These are phyloP conservation scores for Lachancea nothofagi DNA, from an alignment of 805 yeast species.

Conservation along the genomic window DNA sequence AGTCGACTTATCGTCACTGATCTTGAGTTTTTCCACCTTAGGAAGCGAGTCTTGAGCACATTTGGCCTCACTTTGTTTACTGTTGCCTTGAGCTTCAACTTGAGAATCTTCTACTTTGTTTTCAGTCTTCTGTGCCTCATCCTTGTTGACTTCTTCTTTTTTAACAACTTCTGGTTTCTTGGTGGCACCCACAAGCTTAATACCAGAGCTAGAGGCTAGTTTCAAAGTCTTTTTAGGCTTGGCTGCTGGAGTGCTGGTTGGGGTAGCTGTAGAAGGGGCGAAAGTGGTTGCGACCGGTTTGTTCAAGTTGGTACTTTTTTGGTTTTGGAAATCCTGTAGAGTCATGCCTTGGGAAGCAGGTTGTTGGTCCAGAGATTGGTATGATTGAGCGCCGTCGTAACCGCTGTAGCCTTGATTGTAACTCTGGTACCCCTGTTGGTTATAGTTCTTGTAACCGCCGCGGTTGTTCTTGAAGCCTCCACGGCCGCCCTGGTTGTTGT, in stretches of 20 bases:
- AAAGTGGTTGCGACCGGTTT: background rate
- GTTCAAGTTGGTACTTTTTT: conserved; percentile 37
- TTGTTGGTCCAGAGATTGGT: conserved; percentile 13
- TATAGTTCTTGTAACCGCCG: conserved; percentile 15
- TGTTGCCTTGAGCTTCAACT: conserved; percentile 16
- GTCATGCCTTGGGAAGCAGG: conserved; percentile 52
- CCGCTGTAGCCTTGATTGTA: conserved; percentile 22
- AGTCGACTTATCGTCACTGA: conserved; percentile 29
- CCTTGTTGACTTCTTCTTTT: conserved; percentile 28
- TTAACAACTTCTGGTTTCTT: conserved; percentile 32
- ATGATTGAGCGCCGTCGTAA: conserved; percentile 14
- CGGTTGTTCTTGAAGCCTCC: conserved; percentile 13
- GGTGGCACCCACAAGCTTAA: conserved; percentile 53
- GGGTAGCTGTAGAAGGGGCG: conserved; percentile 14
- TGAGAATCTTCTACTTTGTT: conserved; percentile 14
- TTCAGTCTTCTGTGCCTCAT: conserved; percentile 19
- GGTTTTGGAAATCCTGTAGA: conserved; percentile 76
- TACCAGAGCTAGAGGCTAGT: conserved; percentile 58
- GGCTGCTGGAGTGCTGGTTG: conserved; percentile 33
- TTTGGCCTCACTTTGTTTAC: conserved; percentile 15
- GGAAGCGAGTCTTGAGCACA: conserved; percentile 22
- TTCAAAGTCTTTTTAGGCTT: conserved; percentile 66
- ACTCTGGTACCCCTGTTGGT: conserved; percentile 23
- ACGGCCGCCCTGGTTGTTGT: conserved; percentile 10
- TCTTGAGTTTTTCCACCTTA: conserved; percentile 29